Base-by-base conservation (phyloP, 164 flowering plant species). In the Kingdonia uniflora region DNA sequence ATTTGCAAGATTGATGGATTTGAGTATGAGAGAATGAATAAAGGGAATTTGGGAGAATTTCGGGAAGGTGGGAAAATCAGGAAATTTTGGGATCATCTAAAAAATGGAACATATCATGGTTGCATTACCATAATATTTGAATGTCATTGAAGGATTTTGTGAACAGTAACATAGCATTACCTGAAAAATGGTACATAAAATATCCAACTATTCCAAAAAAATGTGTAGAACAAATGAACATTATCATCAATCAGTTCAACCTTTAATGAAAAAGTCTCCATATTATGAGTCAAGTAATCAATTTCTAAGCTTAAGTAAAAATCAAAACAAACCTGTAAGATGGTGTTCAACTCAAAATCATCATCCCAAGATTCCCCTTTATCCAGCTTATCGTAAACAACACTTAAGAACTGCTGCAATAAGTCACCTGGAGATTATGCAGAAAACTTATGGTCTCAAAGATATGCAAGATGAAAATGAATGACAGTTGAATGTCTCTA, bases 291-390 rank as follows among this genome's bases (percentile, higher is more conserved):
- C 35, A 29, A 29, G 8, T 3, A 29, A 29, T 3, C 35, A 3
- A 29, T 29, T 29, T 29, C 35, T 8, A 3, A 8, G 8, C 35
- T 4, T 8, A 29, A 4, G 8, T 29, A 47, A 17, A 1, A 16
- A 56, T 53, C 33, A 38, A 21, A 35, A n/a, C 14, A 43, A 49
- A 88, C 99, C 99, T 92, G 99, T 59, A 94, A 61, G 62, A 83
- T 62, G 1, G 80, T 78, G 62, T 94, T 94, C 68, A 94, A 72
- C 76, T 89, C 99, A 76, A 94, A 94, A 57, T 94, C 96, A 64
- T 89, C 99, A 72, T 87, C 90, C 83, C 80, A 83, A 5, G 78
- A 64, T 50, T 89, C 96, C 60, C 95, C 96, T 61, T 69, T 84
- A 53, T 89, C 96, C 60, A 94, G 79, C 76, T 83, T 81, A 66